Conservation (phyloP, 768 basidiomycete genomes). For the Lactifluus volemus region DNA sequence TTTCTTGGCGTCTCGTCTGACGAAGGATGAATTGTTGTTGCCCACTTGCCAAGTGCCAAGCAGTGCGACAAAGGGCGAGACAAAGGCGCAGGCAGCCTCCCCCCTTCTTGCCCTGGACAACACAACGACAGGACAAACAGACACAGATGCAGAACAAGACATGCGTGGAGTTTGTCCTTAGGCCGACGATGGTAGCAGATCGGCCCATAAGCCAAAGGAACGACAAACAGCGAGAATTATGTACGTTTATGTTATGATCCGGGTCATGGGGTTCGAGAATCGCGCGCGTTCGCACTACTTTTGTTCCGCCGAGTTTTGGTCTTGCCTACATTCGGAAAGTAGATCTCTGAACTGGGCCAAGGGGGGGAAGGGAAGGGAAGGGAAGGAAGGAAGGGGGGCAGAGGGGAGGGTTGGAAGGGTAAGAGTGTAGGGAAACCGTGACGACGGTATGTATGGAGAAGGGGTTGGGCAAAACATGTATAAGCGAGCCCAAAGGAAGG, state of each 20-base stretch:
- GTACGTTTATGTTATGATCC: not conserved
- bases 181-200: constrained; percentile 5
- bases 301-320: not conserved
- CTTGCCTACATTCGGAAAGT: not conserved
- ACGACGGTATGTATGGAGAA: no score
- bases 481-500: not conserved
- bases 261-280: not conserved
- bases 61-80: not conserved
- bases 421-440: no score
- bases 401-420: not conserved
- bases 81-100: not conserved
- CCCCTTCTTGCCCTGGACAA: no score
- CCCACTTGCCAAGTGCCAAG: not conserved
- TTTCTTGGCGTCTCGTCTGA: not conserved
- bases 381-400: not conserved
- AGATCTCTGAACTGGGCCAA: not conserved
- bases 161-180: not conserved
- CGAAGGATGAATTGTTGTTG: not conserved
- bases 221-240: not conserved
- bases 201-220: constrained; percentile 1
- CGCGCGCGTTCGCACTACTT: not conserved
- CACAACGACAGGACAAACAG: no score
- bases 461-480: constrained; percentile 1
- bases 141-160: not conserved
- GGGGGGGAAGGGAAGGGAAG: not conserved